Percentiles rank a stretch among this genome's conserved stretches.
phyloP scores from a whole-genome alignment of 2,329 filamentous ascomycete genomes.

The Trematosphaeria pertusa region DNA sequence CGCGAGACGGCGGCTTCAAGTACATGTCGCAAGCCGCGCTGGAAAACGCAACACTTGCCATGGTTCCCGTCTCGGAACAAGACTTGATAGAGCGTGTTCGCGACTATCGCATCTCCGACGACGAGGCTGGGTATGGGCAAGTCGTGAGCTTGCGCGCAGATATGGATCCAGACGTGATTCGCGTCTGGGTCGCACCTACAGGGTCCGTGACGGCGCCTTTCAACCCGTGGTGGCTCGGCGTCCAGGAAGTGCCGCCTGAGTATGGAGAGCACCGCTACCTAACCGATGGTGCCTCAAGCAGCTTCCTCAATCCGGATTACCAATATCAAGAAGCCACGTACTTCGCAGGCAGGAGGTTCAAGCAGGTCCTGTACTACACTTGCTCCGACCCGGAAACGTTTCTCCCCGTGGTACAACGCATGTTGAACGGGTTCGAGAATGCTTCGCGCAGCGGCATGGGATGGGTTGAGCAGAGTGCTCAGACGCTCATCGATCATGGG shows the following conservation, averaged over 20 bases:
- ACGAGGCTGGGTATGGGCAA: slow-evolving; percentile 47
- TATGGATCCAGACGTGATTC: slow-evolving; percentile 39
- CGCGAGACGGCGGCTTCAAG: slow-evolving; percentile 45
- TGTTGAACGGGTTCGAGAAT: slow-evolving; percentile 38
- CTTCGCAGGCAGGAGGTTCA: slow-evolving; percentile 36
- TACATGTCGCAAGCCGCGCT: slow-evolving; percentile 48
- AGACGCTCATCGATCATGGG: slow-evolving; percentile 23
- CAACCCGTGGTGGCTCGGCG: slow-evolving; percentile 46
- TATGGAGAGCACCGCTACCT: slow-evolving; percentile 46
- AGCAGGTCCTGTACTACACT: slow-evolving; percentile 39
- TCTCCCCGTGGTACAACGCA: slow-evolving; percentile 32
- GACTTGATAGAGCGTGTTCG: slow-evolving; percentile 54
- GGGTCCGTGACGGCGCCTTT: slow-evolving; percentile 45
- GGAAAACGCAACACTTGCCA: slow-evolving; percentile 47
- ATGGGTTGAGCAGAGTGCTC: slow-evolving; percentile 32
- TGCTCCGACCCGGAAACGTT: slow-evolving; percentile 32
- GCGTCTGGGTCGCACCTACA: slow-evolving; percentile 45
- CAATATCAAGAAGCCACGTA: slow-evolving; percentile 38
- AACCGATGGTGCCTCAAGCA: slow-evolving; percentile 41
- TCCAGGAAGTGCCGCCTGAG: slow-evolving; percentile 36
- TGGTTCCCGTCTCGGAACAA: slow-evolving; percentile 58
- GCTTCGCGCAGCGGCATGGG: slow-evolving; percentile 27
- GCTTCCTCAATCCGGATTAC: slow-evolving; percentile 43
- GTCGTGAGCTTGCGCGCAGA: slow-evolving; percentile 35
- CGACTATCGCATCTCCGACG: slow-evolving; percentile 45